Conservation (phyloP, 2,329 filamentous ascomycete genomes). For the Calonectria henricotiae region DNA sequence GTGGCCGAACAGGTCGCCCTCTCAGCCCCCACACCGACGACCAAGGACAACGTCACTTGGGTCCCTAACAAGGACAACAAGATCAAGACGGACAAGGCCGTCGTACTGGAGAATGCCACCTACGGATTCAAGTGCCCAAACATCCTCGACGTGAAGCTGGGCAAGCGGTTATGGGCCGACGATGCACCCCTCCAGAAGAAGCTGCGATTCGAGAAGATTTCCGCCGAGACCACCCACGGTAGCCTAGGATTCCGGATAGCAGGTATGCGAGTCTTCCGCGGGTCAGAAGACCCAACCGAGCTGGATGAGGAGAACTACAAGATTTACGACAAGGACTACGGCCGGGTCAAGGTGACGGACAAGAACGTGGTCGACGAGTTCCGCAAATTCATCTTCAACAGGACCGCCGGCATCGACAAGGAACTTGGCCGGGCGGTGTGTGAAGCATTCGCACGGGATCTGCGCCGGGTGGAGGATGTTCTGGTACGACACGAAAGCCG, state of each 20-base stretch:
- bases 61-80: constrained; percentile 68
- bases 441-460: constrained; percentile 68
- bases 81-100: constrained; percentile 84
- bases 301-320: constrained; percentile 72
- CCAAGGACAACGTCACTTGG: constrained; percentile 59
- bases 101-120: constrained; percentile 89
- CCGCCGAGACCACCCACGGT: constrained; percentile 72
- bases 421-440: constrained; percentile 73
- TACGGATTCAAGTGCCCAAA: constrained; percentile 88
- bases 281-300: constrained; percentile 67
- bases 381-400: constrained; percentile 73
- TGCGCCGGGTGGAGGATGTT: constrained; percentile 69
- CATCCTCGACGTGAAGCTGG: constrained; percentile 94
- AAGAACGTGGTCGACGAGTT: constrained; percentile 72
- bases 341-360: constrained; percentile 68
- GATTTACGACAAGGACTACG: constrained; percentile 77
- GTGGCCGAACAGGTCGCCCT: constrained; percentile 56
- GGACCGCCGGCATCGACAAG: constrained; percentile 72
- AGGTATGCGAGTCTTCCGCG: constrained; percentile 77
- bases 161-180: constrained; percentile 88
- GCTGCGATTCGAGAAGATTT: constrained; percentile 73
- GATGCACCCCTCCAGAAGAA: constrained; percentile 74
- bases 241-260: constrained; percentile 76
- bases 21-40: constrained; percentile 31
- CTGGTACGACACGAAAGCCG: constrained; percentile 72